Evolutionary conservation across 768 basidiomycete genomes (phyloP), one percentile per base, ranked within the genome.

Genomic region (Tulasnella sp.): DNA sequence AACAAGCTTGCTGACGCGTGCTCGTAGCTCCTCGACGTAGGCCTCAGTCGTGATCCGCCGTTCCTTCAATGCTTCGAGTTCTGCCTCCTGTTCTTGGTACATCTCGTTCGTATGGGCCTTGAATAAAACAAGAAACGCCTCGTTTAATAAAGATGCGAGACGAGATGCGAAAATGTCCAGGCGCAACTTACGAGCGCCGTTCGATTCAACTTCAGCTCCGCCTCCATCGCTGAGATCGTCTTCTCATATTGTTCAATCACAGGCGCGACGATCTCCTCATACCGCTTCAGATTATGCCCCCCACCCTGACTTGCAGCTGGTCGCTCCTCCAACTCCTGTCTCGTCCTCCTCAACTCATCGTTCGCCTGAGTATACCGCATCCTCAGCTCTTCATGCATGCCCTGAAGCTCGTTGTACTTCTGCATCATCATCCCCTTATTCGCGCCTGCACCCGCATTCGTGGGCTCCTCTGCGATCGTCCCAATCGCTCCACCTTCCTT

Each of bases 181-280:
- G 38, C 25, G 45, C 24, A 21, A 61, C 67, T 59, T 21, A 70
- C 69, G 43, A 96, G 73, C 19, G 92, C 90, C 1, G 88, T 90
- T 51, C 86, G 78, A 65, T 92, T 92, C 57, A 93, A 75, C 64
- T 80, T 87, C 54, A 96, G 76, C 71, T 94, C 92, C 0, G 87
- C 88, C 70, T 99, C 96, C 78, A 99, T 86, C 2, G 91, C 85
- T 43, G 83, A 80, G 64, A 98, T 94, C 0, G 92, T 91, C 76
- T 94, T 92, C 76, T 99, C 94, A 71, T 99, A 99, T 73, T 97
- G 92, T 72, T 96, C 89, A 53, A 99, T 96, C 65, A 99, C 92
- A 1, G 94, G 94, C 15, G 92, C 93, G 21, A 98, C 93, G 63
- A 87, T 92, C 71, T 91, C 90, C 67, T 91, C 90, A 66, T 91